Evolutionary conservation across 1,139 yeast species (phyloP), one percentile per base, ranked within the genome.

Genomic region (Yamadazyma mexicana): DNA sequence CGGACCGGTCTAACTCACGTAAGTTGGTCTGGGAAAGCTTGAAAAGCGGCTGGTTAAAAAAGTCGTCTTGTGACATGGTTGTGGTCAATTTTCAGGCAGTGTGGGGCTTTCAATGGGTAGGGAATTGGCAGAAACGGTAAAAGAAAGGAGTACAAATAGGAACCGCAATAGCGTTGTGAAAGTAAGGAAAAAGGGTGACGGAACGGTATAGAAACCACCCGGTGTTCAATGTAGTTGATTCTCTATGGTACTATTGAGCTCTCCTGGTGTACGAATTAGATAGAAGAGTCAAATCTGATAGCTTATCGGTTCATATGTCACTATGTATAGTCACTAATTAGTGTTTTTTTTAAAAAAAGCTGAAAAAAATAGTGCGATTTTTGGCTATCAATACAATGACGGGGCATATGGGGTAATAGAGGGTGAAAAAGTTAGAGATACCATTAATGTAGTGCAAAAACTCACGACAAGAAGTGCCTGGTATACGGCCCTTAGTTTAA

Each of bases 1-100:
- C 64, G 3, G 67, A 62, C 20, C 66, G 48, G 17, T 61, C 64
- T 15, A 58, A 29, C n/a, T 56, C 59, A 17, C 59, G 38, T 11
- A 49, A 40, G 31, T 54, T 56, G 29, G 55, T 53, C 33, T 52
- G 51, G 5, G 62, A 54, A 16, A 51, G 39, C 18, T 59, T 52
- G 42, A 61, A 62, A 8, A 52, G 49, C 9, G 63, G 60, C 27
- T 52, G 59, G 37, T 56, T 53, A 42, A 60, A 60, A 39, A 49
- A 46, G 16, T 46, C 45, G 6, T 45, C 44, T 20, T 34, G 37
- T 11, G 38, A 34, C 40, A 35, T 41, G n/a, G 23, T 16, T 12
- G 15, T 5, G 11, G 12, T 4, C 12, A 5, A 24, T n/a, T n/a
- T n/a, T n/a, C n/a, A n/a, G n/a, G 27, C 27, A 7, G n/a, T n/a